These are phyloP conservation scores for Cladosporium sp. DNA, from an alignment of 2,329 filamentous ascomycete species.

Conservation along the genomic window DNA sequence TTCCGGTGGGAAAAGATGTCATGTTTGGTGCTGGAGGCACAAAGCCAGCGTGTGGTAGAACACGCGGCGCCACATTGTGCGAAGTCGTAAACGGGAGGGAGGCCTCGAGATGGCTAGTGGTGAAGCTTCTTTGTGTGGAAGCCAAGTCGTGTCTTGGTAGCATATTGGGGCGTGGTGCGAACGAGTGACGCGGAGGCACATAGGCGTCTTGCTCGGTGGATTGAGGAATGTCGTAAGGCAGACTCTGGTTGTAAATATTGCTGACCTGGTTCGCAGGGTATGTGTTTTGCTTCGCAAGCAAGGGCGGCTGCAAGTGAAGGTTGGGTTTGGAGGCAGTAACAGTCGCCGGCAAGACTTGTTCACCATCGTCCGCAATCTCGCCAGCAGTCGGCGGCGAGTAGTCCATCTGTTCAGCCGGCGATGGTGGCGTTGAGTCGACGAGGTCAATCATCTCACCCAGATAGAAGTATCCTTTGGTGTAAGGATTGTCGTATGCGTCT, in stretches of 20 bases:
- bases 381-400: background rate
- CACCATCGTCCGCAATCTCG: background rate
- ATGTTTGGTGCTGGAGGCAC: background rate
- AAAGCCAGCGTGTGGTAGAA: background rate
- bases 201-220: background rate
- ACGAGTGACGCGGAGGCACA: background rate
- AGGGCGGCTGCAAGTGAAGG: background rate
- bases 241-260: background rate
- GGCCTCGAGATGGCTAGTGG: background rate
- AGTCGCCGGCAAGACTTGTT: background rate
- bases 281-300: background rate
- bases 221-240: background rate
- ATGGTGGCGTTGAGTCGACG: background rate
- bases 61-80: background rate
- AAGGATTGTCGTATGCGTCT: too few species aligned
- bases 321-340: background rate
- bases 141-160: background rate
- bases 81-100: background rate
- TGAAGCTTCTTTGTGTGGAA: background rate
- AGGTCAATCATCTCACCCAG: background rate
- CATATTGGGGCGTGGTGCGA: background rate
- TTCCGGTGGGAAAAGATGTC: background rate
- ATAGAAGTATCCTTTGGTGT: background rate
- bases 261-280: background rate
- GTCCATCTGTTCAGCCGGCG: background rate